Evolutionary conservation across 352 stramenopile species (phyloP), one percentile per base, ranked within the genome.

Genomic region (Pythium volutum): DNA sequence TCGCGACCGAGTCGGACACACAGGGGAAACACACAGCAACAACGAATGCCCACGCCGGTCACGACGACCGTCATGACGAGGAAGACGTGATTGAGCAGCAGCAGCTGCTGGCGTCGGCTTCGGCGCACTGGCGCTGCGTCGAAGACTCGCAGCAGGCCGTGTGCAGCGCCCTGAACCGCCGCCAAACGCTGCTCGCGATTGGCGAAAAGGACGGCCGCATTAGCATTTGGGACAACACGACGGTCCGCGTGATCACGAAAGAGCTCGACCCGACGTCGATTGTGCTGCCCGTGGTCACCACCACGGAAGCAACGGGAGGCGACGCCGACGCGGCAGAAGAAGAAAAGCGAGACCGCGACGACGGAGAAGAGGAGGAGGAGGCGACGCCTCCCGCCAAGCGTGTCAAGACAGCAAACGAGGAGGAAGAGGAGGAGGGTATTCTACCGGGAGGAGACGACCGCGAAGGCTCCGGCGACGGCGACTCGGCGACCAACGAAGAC

Each of bases 221-320:
- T n/a, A 90, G 74, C 10, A 77, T 94, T 26, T 94, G 85, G 85
- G 85, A 94, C 66, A 92, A 90, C 55, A 84, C 81, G 27, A 86
- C 75, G 8, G 78, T 94, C 15, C 81, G 79, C 25, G 82, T 89
- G 27, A 88, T 92, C 65, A 91, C 79, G 42, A 77, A 82, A 3
- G 81, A 92, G 61, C 69, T 94, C 47, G 81, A 92, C 39, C 85
- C 85, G 34, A 89, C 81, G 43, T 66, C 81, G 6, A 81, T 89
- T 33, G 55, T 69, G 8, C 36, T 88, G n/a, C 75, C 80, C 18
- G 46, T 45, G 2, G 65, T 69, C 29, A n/a, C n/a, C n/a, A n/a
- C n/a, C n/a, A 60, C 62, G n/a, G 34, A 50, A 16, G 22, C 42
- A 45, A 11, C 39, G 16, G 39, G 6, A 15, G 42, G 16, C 42